Percentiles rank a stretch among this genome's conserved stretches.
Evolutionary conservation across 2,329 filamentous ascomycete species (phyloP).

Genomic region (Annulohypoxylon truncatum): DNA sequence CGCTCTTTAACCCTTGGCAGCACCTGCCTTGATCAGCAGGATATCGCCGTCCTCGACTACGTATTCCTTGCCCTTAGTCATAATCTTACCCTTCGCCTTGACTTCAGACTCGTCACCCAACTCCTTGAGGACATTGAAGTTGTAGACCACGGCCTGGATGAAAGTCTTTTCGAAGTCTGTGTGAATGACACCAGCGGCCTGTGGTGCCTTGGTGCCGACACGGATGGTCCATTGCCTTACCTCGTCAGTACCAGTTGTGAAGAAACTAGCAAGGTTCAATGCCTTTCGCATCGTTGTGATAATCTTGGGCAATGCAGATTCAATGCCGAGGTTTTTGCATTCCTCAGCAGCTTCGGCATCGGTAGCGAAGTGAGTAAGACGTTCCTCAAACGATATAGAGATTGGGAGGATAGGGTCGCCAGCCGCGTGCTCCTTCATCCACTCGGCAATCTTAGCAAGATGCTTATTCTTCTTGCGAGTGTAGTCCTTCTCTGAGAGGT

Average conservation of each 20-base stretch:
- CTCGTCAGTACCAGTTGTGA: conserved; percentile 95
- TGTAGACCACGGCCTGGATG: conserved; percentile 96
- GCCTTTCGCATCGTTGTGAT: conserved; percentile 93
- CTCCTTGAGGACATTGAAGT: conserved; percentile 84
- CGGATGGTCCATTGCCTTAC: conserved; percentile 98
- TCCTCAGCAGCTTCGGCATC: conserved; percentile 85
- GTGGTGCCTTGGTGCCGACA: conserved; percentile 95
- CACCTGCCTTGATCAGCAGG: conserved; percentile 89
- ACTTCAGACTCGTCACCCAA: conserved; percentile 88
- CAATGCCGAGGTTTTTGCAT: conserved; percentile 86
- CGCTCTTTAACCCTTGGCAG: conserved; percentile 72
- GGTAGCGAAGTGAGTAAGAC: conserved; percentile 81
- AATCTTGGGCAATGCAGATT: conserved; percentile 91
- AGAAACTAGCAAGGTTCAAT: conserved; percentile 92
- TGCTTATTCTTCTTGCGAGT: conserved; percentile 99
- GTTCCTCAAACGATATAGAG: conserved; percentile 93
- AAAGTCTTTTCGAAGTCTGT: conserved; percentile 99
- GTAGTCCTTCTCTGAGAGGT: conserved; percentile 96
- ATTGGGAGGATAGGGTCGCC: conserved; percentile 94
- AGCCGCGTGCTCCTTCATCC: conserved; percentile 90
- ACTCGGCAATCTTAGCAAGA: conserved; percentile 90
- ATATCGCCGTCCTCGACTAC: conserved; percentile 85
- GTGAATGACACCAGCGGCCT: conserved; percentile 97
- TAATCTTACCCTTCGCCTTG: conserved; percentile 93
- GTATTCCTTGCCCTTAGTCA: conserved; percentile 99